Evolutionary conservation across 2,329 filamentous ascomycete species (phyloP), one percentile per base, ranked within the genome.

Genomic region (Dactylellina drechsleri): DNA sequence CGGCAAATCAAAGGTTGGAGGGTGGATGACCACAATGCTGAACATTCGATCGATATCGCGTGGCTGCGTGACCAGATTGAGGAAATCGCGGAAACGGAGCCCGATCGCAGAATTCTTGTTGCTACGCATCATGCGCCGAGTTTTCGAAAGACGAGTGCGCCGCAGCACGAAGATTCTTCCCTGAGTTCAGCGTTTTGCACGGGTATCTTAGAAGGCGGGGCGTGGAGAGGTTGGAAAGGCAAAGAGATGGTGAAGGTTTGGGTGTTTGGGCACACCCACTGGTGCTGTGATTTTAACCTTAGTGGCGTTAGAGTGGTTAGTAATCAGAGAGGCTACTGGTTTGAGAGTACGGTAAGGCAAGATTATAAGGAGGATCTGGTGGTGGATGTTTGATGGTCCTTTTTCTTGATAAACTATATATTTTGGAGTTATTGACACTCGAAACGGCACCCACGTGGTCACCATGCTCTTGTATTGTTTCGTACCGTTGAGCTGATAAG

Each of bases 91-190:
- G 67, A 60, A 20, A 53, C 78, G 59, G 41, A 78, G 50, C 64
- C 76, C 40, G 71, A 66, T 41, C 56, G 62, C 56, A 26, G 77
- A 45, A 64, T 88, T 4, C 70, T 89, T 0, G 83, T 89, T 0
- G 83, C 85, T 0, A 89, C 86, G 0, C 86, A 89, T 62, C 87
- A 89, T 77, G 86, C 87, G 1, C 87, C 87, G 0, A 84, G 82
- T n/a, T 77, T 85, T 0, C 76, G 83, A 52, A 83, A 82, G 5
- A 85, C 85, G 1, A 85, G 86, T 0, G 82, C 82, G 1, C 86
- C 86, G 0, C 82, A 84, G 75, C 81, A 89, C 58, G 78, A 81
- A 1, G 79, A 82, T 15, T 86, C 82, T 20, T 83, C 84, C 0
- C 85, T 84, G 82, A 82, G 80, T 1, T 82, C 82, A 6, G 86